Evolutionary conservation across 805 yeast genomes (phyloP).

Genomic region (Saccharomycopsis babjevae): DNA sequence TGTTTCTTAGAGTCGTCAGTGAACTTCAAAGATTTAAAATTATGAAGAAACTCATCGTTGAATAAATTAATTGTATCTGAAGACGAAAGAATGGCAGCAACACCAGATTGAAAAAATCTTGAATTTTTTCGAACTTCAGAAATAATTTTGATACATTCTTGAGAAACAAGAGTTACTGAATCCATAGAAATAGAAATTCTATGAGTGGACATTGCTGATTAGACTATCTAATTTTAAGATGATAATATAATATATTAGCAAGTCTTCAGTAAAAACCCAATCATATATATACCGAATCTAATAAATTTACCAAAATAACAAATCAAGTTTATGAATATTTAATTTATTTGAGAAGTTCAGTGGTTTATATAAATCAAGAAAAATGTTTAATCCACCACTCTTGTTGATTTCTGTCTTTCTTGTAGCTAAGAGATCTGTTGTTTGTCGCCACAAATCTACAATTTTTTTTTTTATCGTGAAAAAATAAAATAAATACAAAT

Average conservation of each 20-base stretch:
- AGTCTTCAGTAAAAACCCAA: background rate
- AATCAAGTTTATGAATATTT: no score
- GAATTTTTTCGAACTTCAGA: constrained; percentile 85
- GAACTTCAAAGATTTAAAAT: constrained; percentile 24
- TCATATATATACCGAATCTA: background rate
- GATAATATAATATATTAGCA: background rate
- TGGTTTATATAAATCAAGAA: no score
- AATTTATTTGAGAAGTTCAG: no score
- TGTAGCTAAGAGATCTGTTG: no score
- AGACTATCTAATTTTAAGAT: background rate
- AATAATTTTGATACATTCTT: constrained; percentile 78
- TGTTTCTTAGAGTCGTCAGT: background rate
- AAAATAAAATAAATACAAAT: no score
- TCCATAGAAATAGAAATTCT: constrained; percentile 37
- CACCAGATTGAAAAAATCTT: constrained; percentile 66
- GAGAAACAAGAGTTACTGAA: constrained; percentile 72
- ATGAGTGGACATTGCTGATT: background rate
- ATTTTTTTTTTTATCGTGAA: no score
- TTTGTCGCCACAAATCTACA: no score
- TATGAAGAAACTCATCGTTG: constrained; percentile 30
- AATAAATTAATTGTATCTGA: constrained; percentile 42
- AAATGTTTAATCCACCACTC: no score
- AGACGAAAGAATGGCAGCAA: constrained; percentile 76
- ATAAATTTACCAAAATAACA: no score
- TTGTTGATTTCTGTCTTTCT: no score